These are phyloP conservation scores for Phallus indusiatus DNA, from an alignment of 768 basidiomycete species.

Conservation along the genomic window DNA sequence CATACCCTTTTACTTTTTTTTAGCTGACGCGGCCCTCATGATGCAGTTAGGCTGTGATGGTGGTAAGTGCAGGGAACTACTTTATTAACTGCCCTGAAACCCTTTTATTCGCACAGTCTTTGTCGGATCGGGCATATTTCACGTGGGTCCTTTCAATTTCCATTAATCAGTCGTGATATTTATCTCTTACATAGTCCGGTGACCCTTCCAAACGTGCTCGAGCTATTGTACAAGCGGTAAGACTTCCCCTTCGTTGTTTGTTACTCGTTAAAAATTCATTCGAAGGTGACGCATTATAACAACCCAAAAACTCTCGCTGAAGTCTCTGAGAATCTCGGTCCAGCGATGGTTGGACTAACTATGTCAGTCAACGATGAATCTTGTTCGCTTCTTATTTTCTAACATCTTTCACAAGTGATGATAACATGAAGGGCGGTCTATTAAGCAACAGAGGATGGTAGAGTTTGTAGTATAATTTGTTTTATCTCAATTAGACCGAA, in stretches of 20 bases:
- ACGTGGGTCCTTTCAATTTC: conserved; percentile 39
- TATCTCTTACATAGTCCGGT: conserved; percentile 49
- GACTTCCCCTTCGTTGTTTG: conserved; percentile 12
- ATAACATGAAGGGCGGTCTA: conserved; percentile 60
- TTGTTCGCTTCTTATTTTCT: neutral
- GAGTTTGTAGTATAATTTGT: conserved; percentile 6
- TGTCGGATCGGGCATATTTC: conserved; percentile 96
- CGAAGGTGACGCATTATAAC: conserved; percentile 85
- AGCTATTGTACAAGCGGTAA: conserved; percentile 92
- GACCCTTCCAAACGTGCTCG: conserved; percentile 90
- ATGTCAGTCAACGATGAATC: conserved; percentile 44
- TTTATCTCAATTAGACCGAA: neutral
- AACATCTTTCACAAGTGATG: conserved; percentile 33
- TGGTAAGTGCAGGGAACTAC: conserved; percentile 39
- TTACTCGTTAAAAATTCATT: neutral
- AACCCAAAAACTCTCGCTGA: conserved; percentile 89
- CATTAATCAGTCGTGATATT: neutral
- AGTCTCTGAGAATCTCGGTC: conserved; percentile 75
- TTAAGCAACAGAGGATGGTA: conserved; percentile 63
- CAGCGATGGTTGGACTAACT: conserved; percentile 89
- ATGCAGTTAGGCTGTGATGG: conserved; percentile 98
- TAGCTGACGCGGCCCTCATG: conserved; percentile 95
- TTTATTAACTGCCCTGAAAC: neutral
- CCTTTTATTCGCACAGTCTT: conserved; percentile 62
- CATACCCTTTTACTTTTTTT: conserved; percentile 9